Evolutionary conservation across 768 basidiomycete species (phyloP), one percentile per base, ranked within the genome.

Genomic region (Crucibulum laeve): DNA sequence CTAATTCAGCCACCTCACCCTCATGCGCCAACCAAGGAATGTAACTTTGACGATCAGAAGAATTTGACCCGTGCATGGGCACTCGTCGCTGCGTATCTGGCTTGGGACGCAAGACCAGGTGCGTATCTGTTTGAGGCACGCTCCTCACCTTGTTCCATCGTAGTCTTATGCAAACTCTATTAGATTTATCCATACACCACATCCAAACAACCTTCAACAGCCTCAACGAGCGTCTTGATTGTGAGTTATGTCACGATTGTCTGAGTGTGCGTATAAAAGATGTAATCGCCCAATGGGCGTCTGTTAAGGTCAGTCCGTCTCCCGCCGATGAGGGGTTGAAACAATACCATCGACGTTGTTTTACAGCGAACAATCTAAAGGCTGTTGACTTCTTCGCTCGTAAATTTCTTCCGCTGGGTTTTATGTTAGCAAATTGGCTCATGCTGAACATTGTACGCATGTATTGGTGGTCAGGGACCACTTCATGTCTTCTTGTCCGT

Each of bases 51-150:
- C 0, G 56, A 63, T n/a, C 70, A 70, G 53, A 64, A 61, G 39
- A 54, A 51, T 13, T 39, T 70, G 15, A 56, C 52, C n/a, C 53
- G 68, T n/a, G 62, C 65, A 4, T 72, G 70, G 69, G 59, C 62
- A 3, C 50, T 70, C 3, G 60, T 61, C 3, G 49, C 65, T 5
- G 62, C 68, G 0, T 60, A 61, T 51, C 47, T 70, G 3, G 58
- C 56, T 7, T 70, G 68, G 68, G 66, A 68, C 40, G 50, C 63
- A 1, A 52, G 57, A 44, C 62, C 68, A 22, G 65, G 68, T 67
- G 48, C n/a, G 56, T 57, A 33, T 19, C 19, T 15, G 30, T 6
- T 18, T 22, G 26, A 10, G 17, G 17, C 15, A 8, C 24, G 11
- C 13, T 25, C 22, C 25, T 3, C 22, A 21, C 14, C 14, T 28